Percentiles rank a stretch among this genome's conserved stretches.
Conservation (phyloP, 2,329 filamentous ascomycete species). For the Neurospora sp. region DNA sequence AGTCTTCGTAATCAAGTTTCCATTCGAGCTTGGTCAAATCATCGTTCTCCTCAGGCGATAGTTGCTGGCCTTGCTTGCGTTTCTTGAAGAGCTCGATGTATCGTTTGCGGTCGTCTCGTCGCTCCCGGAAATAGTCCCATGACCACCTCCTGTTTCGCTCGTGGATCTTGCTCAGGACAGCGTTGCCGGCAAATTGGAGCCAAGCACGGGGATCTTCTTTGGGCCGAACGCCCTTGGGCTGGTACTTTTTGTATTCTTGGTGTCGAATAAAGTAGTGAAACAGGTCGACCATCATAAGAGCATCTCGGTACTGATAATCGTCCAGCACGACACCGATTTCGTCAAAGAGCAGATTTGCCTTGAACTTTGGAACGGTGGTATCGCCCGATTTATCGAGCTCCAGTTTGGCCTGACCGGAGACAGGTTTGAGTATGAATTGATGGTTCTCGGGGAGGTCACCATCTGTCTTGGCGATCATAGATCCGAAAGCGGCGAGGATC, state of each 20-base stretch:
- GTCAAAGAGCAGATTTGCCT: conserved; percentile 85
- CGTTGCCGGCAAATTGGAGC: conserved; percentile 83
- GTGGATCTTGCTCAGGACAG: conserved; percentile 87
- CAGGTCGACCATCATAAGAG: conserved; percentile 93
- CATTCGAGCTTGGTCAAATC: conserved; percentile 70
- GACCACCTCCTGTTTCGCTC: conserved; percentile 89
- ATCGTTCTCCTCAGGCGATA: conserved; percentile 60
- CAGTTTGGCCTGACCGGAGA: conserved; percentile 88
- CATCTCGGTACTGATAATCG: conserved; percentile 94
- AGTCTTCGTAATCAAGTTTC: conserved; percentile 87
- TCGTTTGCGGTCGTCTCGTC: conserved; percentile 74
- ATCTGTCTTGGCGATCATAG: conserved; percentile 68
- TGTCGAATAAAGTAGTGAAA: conserved; percentile 98
- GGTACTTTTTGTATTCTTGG: conserved; percentile 89
- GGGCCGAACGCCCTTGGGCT: conserved; percentile 69
- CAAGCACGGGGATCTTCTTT: conserved; percentile 90
- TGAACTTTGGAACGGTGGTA: conserved; percentile 70
- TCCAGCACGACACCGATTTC: conserved; percentile 97
- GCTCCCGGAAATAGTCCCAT: conserved; percentile 90
- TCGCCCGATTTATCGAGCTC: conserved; percentile 91
- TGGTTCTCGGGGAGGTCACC: conserved; percentile 43
- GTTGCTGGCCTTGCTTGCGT: conserved; percentile 64
- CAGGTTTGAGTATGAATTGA: conserved; percentile 92
- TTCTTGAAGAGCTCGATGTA: conserved; percentile 98
- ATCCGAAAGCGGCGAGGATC: conserved; percentile 66